phyloP scores from a whole-genome alignment of 148 eudicot genomes.

The Silene latifolia region DNA sequence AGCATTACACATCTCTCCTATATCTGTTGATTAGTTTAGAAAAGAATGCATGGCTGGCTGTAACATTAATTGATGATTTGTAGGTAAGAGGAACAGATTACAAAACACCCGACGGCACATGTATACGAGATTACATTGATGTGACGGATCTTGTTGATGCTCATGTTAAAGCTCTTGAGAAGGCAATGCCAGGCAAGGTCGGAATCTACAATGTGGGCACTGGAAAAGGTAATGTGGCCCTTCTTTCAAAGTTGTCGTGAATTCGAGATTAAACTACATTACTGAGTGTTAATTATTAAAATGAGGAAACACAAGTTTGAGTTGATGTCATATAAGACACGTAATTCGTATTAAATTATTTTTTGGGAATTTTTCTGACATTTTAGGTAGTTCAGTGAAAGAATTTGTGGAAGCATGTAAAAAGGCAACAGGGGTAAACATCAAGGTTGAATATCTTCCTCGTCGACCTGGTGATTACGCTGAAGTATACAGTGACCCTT shows the following conservation, averaged over 20 bases:
- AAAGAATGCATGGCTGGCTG: not conserved
- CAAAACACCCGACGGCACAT: conserved; percentile 81
- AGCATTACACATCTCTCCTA: not conserved
- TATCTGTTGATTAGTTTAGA: not conserved
- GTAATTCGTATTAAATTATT: too few relatives aligned
- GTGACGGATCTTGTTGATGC: conserved; percentile 97
- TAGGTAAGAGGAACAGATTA: conserved; percentile 91
- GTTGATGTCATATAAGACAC: too few relatives aligned
- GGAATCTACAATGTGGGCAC: conserved; percentile 98
- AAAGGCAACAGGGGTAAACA: conserved; percentile 68
- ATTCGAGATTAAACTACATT: not conserved
- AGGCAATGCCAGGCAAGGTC: conserved; percentile 66
- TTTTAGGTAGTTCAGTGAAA: conserved; percentile 71
- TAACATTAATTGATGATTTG: too few relatives aligned
- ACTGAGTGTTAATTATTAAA: too few relatives aligned
- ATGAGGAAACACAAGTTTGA: too few relatives aligned
- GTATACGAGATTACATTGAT: conserved; percentile 88
- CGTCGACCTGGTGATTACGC: conserved; percentile 86
- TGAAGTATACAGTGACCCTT: conserved; percentile 76
- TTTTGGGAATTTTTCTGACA: not conserved
- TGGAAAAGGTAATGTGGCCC: conserved; percentile 57
- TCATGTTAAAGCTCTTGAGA: conserved; percentile 92
- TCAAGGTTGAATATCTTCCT: conserved; percentile 57
- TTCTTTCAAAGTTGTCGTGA: not conserved
- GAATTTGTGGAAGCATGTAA: conserved; percentile 82